phyloP scores from a whole-genome alignment of 257 asterid genomes.

The Capsicum chinense region DNA sequence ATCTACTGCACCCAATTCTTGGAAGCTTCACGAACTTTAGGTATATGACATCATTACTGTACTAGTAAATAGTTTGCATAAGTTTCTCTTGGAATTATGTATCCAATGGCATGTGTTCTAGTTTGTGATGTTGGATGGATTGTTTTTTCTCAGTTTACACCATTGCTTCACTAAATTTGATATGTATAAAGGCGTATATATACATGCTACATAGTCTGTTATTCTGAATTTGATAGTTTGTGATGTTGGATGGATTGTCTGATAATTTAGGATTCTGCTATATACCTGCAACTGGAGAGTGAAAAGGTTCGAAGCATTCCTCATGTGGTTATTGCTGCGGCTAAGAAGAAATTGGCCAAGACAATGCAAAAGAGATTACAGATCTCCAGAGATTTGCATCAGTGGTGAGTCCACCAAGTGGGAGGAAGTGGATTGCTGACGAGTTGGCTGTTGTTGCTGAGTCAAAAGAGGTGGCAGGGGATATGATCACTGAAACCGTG shows the following conservation, averaged over 20 bases:
- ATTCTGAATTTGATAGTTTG: not conserved
- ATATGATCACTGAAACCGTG: slow-evolving; percentile 79
- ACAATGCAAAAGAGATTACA: slow-evolving; percentile 72
- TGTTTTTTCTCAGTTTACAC: not conserved
- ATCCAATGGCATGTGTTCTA: slow-evolving; percentile 13
- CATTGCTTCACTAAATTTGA: slow-evolving; percentile 11
- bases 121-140: not conserved
- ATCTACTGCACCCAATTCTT: slow-evolving; percentile 48
- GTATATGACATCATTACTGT: slow-evolving; percentile 40
- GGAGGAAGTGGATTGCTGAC: slow-evolving; percentile 84
- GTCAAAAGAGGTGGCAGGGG: slow-evolving; percentile 89
- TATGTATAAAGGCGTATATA: not conserved
- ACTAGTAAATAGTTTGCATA: slow-evolving; percentile 16
- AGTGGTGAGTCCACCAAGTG: slow-evolving; percentile 66
- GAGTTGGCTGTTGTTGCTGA: slow-evolving; percentile 86
- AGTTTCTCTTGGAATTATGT: not conserved
- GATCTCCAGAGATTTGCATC: slow-evolving; percentile 84
- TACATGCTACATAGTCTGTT: not conserved
- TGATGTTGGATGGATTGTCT: not conserved
- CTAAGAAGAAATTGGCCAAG: slow-evolving; percentile 80
- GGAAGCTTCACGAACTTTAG: slow-evolving; percentile 71
- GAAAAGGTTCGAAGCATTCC: slow-evolving; percentile 59
- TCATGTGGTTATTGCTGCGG: slow-evolving; percentile 77
- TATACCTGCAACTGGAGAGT: slow-evolving; percentile 65
- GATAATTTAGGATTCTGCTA: slow-evolving; percentile 57